Evolutionary conservation across 73 alveolate species (phyloP), one percentile per base, ranked within the genome.

Genomic region (Paramecium sonneborni): DNA sequence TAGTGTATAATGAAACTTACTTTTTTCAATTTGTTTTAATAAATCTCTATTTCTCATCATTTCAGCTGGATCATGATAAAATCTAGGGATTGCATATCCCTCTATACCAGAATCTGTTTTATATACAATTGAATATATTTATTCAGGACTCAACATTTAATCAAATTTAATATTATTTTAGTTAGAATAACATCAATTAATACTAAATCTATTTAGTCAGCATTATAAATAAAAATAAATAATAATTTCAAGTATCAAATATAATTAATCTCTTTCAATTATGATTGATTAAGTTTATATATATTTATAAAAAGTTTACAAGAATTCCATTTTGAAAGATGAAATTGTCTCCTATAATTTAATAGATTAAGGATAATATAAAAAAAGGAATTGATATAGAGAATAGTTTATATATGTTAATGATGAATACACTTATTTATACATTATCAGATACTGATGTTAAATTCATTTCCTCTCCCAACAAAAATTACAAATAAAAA

Each of bases 51-150:
- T 79, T 79, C 90, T 79, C 74, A 46, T 43, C 44, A 38, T 79
- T 38, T 44, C 76, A 14, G 90, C 90, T 8, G 90, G 90, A 28
- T 79, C 90, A 23, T 79, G 76, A 23, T 79, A 79, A 43, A 79
- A 79, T 24, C 76, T 28, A 39, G 90, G 90, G 18, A 62, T 62
- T 1, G 52, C 84, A 62, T 62, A 62, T 26, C 84, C 84, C 5
- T 62, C 84, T 14, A 62, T 62, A 14, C 84, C 84, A 26, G 39
- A 32, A 62, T 62, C 84, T 30, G 84, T 62, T 32, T 62, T 62
- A 32, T 62, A 62, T 11, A 62, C 84, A 62, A 62, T 62, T 9
- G 84, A 62, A 11, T 62, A 62, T 3, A 62, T 62, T 62, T 62
- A 62, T 62, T 62, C 84, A 62, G 84, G 84, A n/a, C 48, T 62